Conservation (phyloP, 225 moss, liverwort and hornwort genomes). For the Neckera pumila region DNA sequence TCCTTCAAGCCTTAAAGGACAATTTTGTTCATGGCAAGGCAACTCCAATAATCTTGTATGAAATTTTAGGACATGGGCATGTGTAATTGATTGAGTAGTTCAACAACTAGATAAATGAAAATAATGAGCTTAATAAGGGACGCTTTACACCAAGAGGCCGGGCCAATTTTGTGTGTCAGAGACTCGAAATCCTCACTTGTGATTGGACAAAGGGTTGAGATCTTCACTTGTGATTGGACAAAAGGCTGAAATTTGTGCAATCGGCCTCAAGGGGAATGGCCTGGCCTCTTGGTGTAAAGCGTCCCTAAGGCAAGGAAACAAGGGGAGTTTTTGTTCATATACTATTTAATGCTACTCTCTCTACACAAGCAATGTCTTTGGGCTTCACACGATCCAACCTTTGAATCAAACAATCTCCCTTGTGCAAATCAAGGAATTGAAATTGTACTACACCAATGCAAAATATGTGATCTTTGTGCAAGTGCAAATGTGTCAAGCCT, state of each 20-base stretch:
- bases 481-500: rapidly evolving
- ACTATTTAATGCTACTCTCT: not conserved
- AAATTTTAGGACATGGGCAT: not conserved
- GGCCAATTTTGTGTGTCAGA: too few relatives aligned
- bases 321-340: not conserved
- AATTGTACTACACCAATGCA: not conserved
- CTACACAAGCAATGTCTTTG: rapidly evolving
- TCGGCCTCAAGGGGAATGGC: too few relatives aligned
- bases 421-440: not conserved
- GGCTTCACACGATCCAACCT: not conserved
- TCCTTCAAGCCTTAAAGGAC: too few relatives aligned
- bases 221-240: too few relatives aligned
- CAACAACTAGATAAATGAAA: not conserved
- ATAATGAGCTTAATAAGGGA: rapidly evolving
- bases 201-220: too few relatives aligned
- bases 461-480: not conserved
- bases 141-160: too few relatives aligned
- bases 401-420: rapidly evolving
- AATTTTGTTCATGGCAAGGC: not conserved
- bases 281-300: too few relatives aligned
- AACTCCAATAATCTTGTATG: rapidly evolving
- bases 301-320: not conserved
- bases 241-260: too few relatives aligned
- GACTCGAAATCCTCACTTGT: too few relatives aligned
- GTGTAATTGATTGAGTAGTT: not conserved